A percentile compares a stretch with the other conserved stretches of the same genome.
phyloP scores from a whole-genome alignment of 495 filamentous ascomycete species.

The Trypethelium eluteriae region DNA sequence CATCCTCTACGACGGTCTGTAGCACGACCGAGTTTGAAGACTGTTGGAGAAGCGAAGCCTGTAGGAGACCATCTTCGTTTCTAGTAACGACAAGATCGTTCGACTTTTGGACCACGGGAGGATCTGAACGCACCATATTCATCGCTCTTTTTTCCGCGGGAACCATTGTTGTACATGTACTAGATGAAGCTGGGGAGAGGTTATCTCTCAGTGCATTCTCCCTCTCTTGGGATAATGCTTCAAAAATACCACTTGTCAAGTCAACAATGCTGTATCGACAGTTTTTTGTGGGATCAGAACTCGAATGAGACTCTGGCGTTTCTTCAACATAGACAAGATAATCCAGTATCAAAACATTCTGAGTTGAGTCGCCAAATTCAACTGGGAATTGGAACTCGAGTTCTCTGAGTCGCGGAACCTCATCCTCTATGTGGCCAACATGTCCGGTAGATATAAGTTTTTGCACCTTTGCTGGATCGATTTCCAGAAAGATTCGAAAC shows the following conservation, averaged over 20 bases:
- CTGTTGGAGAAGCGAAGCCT: conserved; percentile 9
- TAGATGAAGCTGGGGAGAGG: neutral
- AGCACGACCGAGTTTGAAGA: conserved; percentile 9
- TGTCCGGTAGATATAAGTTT: conserved; percentile 7
- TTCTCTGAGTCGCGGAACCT: conserved; percentile 4
- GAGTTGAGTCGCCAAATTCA: conserved; percentile 4
- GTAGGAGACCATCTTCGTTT: neutral
- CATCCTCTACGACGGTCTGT: conserved; percentile 1
- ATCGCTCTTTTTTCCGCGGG: conserved; percentile 3
- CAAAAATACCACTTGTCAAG: conserved; percentile 4
- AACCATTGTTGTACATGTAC: conserved; percentile 1
- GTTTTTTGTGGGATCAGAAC: conserved; percentile 1
- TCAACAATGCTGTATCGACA: conserved; percentile 5
- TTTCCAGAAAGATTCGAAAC: conserved; percentile 4
- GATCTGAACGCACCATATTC: conserved; percentile 4
- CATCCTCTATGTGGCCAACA: neutral
- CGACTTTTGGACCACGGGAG: neutral
- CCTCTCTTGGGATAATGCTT: conserved; percentile 5
- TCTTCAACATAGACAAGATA: conserved; percentile 7
- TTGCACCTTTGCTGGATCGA: conserved; percentile 8
- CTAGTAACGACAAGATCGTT: conserved; percentile 9
- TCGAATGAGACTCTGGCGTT: conserved; percentile 2
- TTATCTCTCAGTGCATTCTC: neutral
- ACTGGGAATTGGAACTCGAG: conserved; percentile 8
- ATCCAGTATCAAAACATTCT: conserved; percentile 8